These are phyloP conservation scores for Debaryomycetaceae sp. DNA, from an alignment of 1,139 yeast genomes.

Conservation along the genomic window DNA sequence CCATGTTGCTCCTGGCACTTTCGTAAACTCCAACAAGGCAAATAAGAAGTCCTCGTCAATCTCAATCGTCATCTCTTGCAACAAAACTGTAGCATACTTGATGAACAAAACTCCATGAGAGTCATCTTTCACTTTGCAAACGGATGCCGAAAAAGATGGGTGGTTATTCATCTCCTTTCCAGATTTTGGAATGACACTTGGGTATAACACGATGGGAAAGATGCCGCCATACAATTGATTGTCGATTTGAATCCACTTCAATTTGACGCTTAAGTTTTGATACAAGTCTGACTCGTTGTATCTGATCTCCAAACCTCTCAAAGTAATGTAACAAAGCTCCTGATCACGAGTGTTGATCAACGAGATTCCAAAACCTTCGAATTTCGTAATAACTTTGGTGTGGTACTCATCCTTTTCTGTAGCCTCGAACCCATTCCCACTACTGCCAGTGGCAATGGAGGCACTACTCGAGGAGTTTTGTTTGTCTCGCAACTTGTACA, in stretches of 20 bases:
- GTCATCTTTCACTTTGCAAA: slow-evolving; percentile 81
- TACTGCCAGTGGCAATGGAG: slow-evolving; percentile 20
- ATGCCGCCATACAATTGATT: slow-evolving; percentile 87
- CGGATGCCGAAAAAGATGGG: slow-evolving; percentile 83
- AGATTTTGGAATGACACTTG: slow-evolving; percentile 84
- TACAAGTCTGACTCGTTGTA: slow-evolving; percentile 82
- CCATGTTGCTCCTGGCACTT: slow-evolving; percentile 71
- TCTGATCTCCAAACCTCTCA: slow-evolving; percentile 75
- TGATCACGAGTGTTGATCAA: slow-evolving; percentile 65
- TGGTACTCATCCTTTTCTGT: slow-evolving; percentile 64
- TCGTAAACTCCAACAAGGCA: slow-evolving; percentile 75
- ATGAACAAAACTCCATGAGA: slow-evolving; percentile 85
- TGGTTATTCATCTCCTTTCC: slow-evolving; percentile 81
- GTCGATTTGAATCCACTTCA: slow-evolving; percentile 94
- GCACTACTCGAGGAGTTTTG: slow-evolving; percentile 18
- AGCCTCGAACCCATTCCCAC: slow-evolving; percentile 55
- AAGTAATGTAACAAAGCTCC: slow-evolving; percentile 78
- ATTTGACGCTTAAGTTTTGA: slow-evolving; percentile 72
- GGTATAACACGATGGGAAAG: slow-evolving; percentile 87
- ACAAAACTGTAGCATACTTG: slow-evolving; percentile 82
- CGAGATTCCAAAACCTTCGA: slow-evolving; percentile 90
- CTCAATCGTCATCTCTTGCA: slow-evolving; percentile 90
- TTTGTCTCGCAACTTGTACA: slow-evolving; percentile 54
- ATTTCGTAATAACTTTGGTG: slow-evolving; percentile 55
- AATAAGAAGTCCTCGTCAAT: slow-evolving; percentile 90